A percentile compares a stretch with the other conserved stretches of the same genome.
These are phyloP conservation scores for Ascochyta rabiei DNA, from an alignment of 2,329 filamentous ascomycete genomes.

Conservation along the genomic window DNA sequence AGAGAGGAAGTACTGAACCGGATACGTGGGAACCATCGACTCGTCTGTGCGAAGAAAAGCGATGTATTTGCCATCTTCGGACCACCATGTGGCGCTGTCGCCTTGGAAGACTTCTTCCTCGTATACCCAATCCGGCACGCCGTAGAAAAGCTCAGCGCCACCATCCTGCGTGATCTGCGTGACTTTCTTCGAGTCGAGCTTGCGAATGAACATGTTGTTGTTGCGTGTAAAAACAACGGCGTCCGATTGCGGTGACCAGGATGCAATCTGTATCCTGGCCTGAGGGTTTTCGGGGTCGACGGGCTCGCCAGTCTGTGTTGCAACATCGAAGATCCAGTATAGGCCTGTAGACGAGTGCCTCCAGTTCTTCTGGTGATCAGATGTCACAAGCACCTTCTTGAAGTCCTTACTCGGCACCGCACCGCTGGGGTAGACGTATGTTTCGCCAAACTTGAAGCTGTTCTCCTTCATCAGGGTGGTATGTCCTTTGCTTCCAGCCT, in stretches of 20 bases:
- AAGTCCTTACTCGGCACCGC: slow-evolving; percentile 82
- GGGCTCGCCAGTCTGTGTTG: slow-evolving; percentile 75
- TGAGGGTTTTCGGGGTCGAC: slow-evolving; percentile 72
- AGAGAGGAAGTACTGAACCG: slow-evolving; percentile 90
- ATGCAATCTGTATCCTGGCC: slow-evolving; percentile 78
- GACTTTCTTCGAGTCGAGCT: slow-evolving; percentile 64
- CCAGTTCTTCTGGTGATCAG: slow-evolving; percentile 77
- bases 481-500: slow-evolving; percentile 54
- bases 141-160: slow-evolving; percentile 88
- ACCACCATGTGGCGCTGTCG: slow-evolving; percentile 94
- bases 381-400: slow-evolving; percentile 83
- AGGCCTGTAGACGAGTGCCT: slow-evolving; percentile 84
- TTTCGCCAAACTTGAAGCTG: slow-evolving; percentile 65
- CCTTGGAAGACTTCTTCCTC: slow-evolving; percentile 82
- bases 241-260: slow-evolving; percentile 87
- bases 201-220: slow-evolving; percentile 88
- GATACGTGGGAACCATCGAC: slow-evolving; percentile 86
- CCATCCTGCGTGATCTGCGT: slow-evolving; percentile 84
- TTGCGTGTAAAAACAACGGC: slow-evolving; percentile 86
- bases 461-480: slow-evolving; percentile 76
- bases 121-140: slow-evolving; percentile 97
- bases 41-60: slow-evolving; percentile 95
- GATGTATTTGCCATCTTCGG: slow-evolving; percentile 83
- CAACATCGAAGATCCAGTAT: slow-evolving; percentile 94
- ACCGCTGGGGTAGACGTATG: slow-evolving; percentile 62